Evolutionary conservation across 192 early-diverging fungal genomes (phyloP), one percentile per base, ranked within the genome.

Genomic region (Gamsiella multidivaricata): DNA sequence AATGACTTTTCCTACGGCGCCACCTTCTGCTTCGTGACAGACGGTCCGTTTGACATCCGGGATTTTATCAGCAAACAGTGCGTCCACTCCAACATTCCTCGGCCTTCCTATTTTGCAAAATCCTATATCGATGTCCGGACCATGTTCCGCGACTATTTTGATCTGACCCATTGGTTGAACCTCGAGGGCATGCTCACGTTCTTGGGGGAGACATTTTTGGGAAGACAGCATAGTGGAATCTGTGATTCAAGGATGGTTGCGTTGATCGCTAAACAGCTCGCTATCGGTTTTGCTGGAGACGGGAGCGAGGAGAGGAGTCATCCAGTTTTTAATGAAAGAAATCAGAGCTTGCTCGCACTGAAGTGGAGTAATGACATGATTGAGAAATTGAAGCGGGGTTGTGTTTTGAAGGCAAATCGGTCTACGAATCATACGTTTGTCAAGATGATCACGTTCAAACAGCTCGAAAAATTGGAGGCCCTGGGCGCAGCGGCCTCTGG

Each of bases 21-120:
- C 32, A 52, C 65, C 3, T 69, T 64, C 32, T 66, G 65, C 41
- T 78, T 78, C 11, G 58, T 78, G 6, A 68, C 65, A 9, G 90
- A 85, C 79, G 92, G 92, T 3, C 92, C 93, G 0, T 95, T 90
- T 84, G 94, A 96, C 66, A 87, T 96, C 45, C 86, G 91, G 9
- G 91, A 94, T 52, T 96, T 96, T 76, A 82, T 96, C n/a, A 70
- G 80, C 22, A 93, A 94, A 65, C 92, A 96, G 79, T 93, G 91
- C 58, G 43, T 56, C 0, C 70, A 83, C 33, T 87, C 86, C 5
- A 20, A 72, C n/a, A 83, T 91, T 23, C 25, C 62, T 26, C 69
- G 85, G 25, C 94, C 94, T 2, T 34, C 59, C 0, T 95, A 91
- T 72, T 88, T 95, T 54, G 54, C 67, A 18, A 31, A 65, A 15